Evolutionary conservation across 768 basidiomycete genomes (phyloP), one percentile per base, ranked within the genome.

Genomic region (Gloeopeniophorella convolvens): DNA sequence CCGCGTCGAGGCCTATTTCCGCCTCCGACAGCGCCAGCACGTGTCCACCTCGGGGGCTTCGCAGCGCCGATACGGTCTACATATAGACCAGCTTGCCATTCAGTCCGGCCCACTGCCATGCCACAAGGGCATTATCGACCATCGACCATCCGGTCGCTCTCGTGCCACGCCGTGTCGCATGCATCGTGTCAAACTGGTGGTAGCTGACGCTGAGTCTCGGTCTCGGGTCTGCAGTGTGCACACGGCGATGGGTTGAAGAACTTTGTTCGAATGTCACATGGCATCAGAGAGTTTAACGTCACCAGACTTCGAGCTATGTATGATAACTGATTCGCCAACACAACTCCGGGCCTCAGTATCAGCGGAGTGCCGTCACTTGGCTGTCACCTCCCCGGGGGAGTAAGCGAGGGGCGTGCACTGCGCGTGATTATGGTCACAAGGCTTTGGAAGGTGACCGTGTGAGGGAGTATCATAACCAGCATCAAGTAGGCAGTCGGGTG

Each of bases 241-340:
- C 68, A 57, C 10, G 70, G 67, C 0, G 80, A 75, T 2, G 72
- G 68, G 32, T 57, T 59, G 9, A 69, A 71, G 58, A 72, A 73
- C 60, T 76, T 70, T 12, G 86, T 89, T 68, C n/a, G n/a, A n/a
- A n/a, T n/a, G 35, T 51, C 50, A 45, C 50, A 51, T 51, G 42
- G 28, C 21, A n/a, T n/a, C 13, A 23, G n/a, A 32, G 35, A 28
- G 23, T 27, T 39, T 24, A 39, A 27, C 40, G 40, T n/a, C 42
- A 23, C 28, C 32, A 50, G 30, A 35, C 27, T 37, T 32, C 16
- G 34, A n/a, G 16, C 42, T 37, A 18, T 31, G 27, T 37, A 18
- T 31, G 27, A 36, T 18, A 37, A 45, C 33, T 51, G 43, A 50
- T 51, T 51, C 50, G 42, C 50, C 35, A 32, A 6, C 34, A 16